phyloP scores from a whole-genome alignment of 2,329 filamentous ascomycete genomes.

The Cytospora piceicola region DNA sequence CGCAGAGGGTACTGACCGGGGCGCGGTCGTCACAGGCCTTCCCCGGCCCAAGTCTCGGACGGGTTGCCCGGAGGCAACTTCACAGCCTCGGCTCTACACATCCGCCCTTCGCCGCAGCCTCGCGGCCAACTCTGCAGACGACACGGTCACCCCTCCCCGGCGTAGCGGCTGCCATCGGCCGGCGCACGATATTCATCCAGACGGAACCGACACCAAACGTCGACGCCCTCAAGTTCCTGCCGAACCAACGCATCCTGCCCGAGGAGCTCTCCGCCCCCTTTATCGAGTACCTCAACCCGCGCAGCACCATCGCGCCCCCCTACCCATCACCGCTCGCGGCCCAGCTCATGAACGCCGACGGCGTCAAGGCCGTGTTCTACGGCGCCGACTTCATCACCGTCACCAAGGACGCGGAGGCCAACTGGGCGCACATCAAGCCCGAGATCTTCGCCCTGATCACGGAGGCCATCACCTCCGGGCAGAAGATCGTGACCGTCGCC shows the following conservation, averaged over 20 bases:
- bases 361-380: conserved; percentile 93
- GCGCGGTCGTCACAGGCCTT: conserved; percentile 29
- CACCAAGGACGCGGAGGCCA: conserved; percentile 83
- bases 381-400: conserved; percentile 96
- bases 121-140: conserved; percentile 35
- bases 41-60: conserved; percentile 30
- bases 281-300: conserved; percentile 88
- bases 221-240: conserved; percentile 96
- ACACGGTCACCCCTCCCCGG: conserved; percentile 28
- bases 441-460: conserved; percentile 96
- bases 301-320: conserved; percentile 84
- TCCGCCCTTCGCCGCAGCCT: conserved; percentile 34
- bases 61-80: conserved; percentile 38
- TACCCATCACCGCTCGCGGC: conserved; percentile 90
- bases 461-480: conserved; percentile 83
- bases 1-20: conserved; percentile 27
- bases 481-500: conserved; percentile 75
- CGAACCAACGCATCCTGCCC: conserved; percentile 85
- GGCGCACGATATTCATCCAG: conserved; percentile 93
- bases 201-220: conserved; percentile 92
- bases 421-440: conserved; percentile 94
- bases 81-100: conserved; percentile 34
- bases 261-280: conserved; percentile 73
- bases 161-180: conserved; percentile 39
- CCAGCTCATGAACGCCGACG: conserved; percentile 89